Evolutionary conservation across 2,329 filamentous ascomycete species (phyloP).

Genomic region (Xenosphaeropsis pyriputrescens): DNA sequence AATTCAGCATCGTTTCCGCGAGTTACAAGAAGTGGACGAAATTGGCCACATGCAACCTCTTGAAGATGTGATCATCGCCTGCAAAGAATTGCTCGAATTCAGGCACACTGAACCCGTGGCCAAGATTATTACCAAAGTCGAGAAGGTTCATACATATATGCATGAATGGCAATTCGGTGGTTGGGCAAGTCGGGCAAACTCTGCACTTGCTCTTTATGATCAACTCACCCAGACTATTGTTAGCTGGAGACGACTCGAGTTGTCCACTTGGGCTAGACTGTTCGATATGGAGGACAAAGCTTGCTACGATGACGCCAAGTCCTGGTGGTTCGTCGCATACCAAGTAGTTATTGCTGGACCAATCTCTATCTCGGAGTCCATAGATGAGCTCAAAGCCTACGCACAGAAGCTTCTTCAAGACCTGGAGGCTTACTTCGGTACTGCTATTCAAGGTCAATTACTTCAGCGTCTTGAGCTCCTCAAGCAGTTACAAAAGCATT

Average conservation of each 20-base stretch:
- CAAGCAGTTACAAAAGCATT: conserved; percentile 46
- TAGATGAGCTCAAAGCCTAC: conserved; percentile 46
- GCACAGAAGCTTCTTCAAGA: conserved; percentile 57
- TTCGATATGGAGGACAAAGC: conserved; percentile 73
- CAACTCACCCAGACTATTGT: conserved; percentile 69
- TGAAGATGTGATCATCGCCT: conserved; percentile 61
- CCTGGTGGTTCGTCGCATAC: conserved; percentile 96
- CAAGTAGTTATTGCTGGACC: conserved; percentile 73
- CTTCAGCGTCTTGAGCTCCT: conserved; percentile 58
- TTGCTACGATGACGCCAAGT: conserved; percentile 62
- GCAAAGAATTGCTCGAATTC: conserved; percentile 61
- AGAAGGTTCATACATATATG: conserved; percentile 72
- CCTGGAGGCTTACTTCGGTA: conserved; percentile 65
- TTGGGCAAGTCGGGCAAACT: conserved; percentile 72
- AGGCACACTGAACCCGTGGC: conserved; percentile 72
- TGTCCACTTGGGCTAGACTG: conserved; percentile 81
- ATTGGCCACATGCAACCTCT: conserved; percentile 63
- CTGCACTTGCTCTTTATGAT: conserved; percentile 56
- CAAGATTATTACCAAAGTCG: conserved; percentile 71
- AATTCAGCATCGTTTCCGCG: conserved; percentile 56
- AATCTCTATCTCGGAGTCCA: conserved; percentile 44
- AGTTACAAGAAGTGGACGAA: conserved; percentile 52
- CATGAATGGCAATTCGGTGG: conserved; percentile 85
- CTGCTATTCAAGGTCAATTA: conserved; percentile 72
- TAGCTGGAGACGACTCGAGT: conserved; percentile 77